Conservation (phyloP, 495 filamentous ascomycete genomes). For the Talaromyces borbonicus region DNA sequence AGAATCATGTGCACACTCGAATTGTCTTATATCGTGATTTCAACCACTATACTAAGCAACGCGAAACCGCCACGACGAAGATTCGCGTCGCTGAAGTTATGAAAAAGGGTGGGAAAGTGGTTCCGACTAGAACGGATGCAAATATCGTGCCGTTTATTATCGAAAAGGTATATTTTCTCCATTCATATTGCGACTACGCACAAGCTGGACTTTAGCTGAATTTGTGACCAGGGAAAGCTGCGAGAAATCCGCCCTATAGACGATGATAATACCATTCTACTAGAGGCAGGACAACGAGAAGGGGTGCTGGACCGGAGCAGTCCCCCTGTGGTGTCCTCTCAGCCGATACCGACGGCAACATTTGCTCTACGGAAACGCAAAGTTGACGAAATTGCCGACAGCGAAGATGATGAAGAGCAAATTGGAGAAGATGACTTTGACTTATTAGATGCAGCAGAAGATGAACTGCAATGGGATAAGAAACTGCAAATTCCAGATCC, state of each 20-base stretch:
- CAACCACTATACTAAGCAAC: no score
- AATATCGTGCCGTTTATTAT: slow-evolving; percentile 32
- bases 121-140: slow-evolving; percentile 23
- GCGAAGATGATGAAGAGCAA: slow-evolving; percentile 36
- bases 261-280: neutral
- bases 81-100: slow-evolving; percentile 35
- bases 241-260: slow-evolving; percentile 4
- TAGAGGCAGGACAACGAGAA: neutral
- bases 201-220: neutral
- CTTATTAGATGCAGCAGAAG: slow-evolving; percentile 13
- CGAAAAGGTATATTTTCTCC: slow-evolving; percentile 20
- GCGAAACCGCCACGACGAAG: no score
- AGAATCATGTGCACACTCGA: slow-evolving; percentile 52
- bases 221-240: neutral
- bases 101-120: slow-evolving; percentile 28
- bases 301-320: neutral
- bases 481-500: no score
- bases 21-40: slow-evolving; percentile 64
- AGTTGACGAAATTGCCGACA: slow-evolving; percentile 39
- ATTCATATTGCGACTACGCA: neutral
- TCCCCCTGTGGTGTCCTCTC: neutral
- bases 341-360: slow-evolving; percentile 4
- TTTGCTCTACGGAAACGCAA: slow-evolving; percentile 34
- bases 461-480: slow-evolving; percentile 6
- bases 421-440: slow-evolving; percentile 29